Percentiles rank a stretch among this genome's conserved stretches.
Evolutionary conservation across 805 yeast species (phyloP).

Genomic region (Candida railenensis): DNA sequence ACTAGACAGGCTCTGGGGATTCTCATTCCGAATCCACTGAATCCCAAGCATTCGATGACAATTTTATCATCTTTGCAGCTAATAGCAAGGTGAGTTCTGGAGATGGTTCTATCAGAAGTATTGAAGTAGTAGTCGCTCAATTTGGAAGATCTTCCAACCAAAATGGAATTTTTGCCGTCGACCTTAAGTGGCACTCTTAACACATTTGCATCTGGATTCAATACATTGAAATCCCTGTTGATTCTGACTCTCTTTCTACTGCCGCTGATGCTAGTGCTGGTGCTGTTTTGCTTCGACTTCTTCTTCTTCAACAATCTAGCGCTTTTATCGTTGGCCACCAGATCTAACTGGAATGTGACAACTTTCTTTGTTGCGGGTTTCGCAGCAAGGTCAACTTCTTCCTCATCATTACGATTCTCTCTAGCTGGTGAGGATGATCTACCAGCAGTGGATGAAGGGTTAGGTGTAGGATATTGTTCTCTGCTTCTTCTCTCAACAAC

Average conservation of each 20-base stretch:
- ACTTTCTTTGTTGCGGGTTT: slow-evolving; percentile 7
- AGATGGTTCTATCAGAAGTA: slow-evolving; percentile 53
- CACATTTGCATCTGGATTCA: slow-evolving; percentile 31
- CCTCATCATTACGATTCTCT: no score
- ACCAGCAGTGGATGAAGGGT: slow-evolving; percentile 55
- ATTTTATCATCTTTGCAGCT: slow-evolving; percentile 45
- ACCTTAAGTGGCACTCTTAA: slow-evolving; percentile 39
- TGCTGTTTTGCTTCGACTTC: neutral
- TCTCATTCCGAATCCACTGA: slow-evolving; percentile 72
- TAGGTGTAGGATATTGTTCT: slow-evolving; percentile 63
- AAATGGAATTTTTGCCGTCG: slow-evolving; percentile 31
- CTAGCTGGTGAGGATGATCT: slow-evolving; percentile 41
- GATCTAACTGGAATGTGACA: slow-evolving; percentile 10
- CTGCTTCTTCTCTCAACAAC: slow-evolving; percentile 15
- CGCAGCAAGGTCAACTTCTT: slow-evolving; percentile 5
- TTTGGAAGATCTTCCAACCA: slow-evolving; percentile 69
- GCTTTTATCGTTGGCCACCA: neutral
- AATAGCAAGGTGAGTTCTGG: slow-evolving; percentile 63
- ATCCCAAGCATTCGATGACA: slow-evolving; percentile 69
- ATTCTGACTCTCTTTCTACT: slow-evolving; percentile 14
- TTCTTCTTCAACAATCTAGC: neutral
- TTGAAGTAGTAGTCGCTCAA: slow-evolving; percentile 52
- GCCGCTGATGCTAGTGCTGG: neutral
- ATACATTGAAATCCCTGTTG: slow-evolving; percentile 34
- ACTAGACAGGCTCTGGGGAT: slow-evolving; percentile 53